These are phyloP conservation scores for Parachlorella kessleri DNA, from an alignment of 139 green algal species.

Conservation along the genomic window DNA sequence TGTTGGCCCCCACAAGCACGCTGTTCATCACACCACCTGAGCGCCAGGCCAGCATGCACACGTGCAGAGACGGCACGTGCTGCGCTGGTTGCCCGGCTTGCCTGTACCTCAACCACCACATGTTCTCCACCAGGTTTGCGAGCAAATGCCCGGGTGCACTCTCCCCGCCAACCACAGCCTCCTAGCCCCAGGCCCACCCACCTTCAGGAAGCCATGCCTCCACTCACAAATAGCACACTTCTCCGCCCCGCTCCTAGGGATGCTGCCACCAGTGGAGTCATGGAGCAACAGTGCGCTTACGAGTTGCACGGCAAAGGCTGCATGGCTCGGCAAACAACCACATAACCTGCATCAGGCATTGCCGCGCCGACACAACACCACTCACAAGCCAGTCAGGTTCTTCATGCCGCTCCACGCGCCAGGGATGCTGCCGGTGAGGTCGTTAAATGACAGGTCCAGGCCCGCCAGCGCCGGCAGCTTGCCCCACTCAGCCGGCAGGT, in stretches of 20 bases:
- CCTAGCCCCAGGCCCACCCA: too few relatives aligned
- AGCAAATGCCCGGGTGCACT: too few relatives aligned
- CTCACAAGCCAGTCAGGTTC: conserved; percentile 15
- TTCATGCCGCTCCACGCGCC: conserved; percentile 19
- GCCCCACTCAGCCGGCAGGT: conserved; percentile 34
- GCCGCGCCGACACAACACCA: neutral
- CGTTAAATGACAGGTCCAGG: conserved; percentile 35
- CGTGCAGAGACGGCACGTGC: neutral
- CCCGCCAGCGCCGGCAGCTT: conserved; percentile 26
- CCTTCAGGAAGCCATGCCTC: too few relatives aligned
- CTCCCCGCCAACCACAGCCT: too few relatives aligned
- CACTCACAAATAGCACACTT: neutral
- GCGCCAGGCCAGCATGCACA: too few relatives aligned
- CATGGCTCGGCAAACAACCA: neutral
- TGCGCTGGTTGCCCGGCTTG: too few relatives aligned
- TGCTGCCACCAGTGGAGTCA: neutral
- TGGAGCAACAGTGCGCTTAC: neutral
- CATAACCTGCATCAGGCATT: neutral
- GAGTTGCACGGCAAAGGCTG: neutral
- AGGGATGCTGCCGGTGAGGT: conserved; percentile 28
- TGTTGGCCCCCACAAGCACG: neutral
- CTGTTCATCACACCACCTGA: neutral
- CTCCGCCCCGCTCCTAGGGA: neutral
- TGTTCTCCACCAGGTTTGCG: too few relatives aligned
- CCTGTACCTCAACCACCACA: neutral